Evolutionary conservation across 2,329 filamentous ascomycete species (phyloP).

Genomic region (Trichophyton rubrum): DNA sequence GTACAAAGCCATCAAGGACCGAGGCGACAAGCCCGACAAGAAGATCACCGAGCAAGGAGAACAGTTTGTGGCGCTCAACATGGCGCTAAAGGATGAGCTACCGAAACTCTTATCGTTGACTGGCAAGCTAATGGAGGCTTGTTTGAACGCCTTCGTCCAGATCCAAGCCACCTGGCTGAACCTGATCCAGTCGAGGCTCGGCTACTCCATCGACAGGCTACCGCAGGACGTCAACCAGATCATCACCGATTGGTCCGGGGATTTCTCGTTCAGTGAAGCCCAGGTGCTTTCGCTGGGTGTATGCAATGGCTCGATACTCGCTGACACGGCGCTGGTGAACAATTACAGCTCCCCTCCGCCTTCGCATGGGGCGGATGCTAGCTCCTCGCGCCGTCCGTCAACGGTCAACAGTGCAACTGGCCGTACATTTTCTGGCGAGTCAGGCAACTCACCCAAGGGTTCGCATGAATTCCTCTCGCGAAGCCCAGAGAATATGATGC

Average conservation of each 20-base stretch:
- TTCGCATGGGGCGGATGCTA: constrained; percentile 26
- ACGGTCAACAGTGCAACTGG: constrained; percentile 36
- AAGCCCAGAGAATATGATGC: constrained; percentile 45
- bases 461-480: constrained; percentile 57
- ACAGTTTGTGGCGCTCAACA: constrained; percentile 81
- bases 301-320: constrained; percentile 57
- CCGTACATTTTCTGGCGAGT: constrained; percentile 50
- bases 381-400: constrained; percentile 37
- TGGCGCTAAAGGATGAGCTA: constrained; percentile 83
- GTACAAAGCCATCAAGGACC: constrained; percentile 61
- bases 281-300: constrained; percentile 60
- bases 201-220: constrained; percentile 55
- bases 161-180: constrained; percentile 74
- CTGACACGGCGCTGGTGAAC: constrained; percentile 46
- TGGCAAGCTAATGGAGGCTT: constrained; percentile 70
- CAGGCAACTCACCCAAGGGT: constrained; percentile 49
- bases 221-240: constrained; percentile 59
- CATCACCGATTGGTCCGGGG: constrained; percentile 61
- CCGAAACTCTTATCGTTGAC: constrained; percentile 72
- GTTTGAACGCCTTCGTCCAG: constrained; percentile 69
- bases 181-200: constrained; percentile 66
- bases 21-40: constrained; percentile 75
- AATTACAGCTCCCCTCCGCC: constrained; percentile 46
- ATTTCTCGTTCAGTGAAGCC: constrained; percentile 65
- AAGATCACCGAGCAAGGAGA: constrained; percentile 74